Percentiles rank a stretch among this genome's conserved stretches.
phyloP scores from a whole-genome alignment of 306 rosid genomes.

The Luffa acutangula region DNA sequence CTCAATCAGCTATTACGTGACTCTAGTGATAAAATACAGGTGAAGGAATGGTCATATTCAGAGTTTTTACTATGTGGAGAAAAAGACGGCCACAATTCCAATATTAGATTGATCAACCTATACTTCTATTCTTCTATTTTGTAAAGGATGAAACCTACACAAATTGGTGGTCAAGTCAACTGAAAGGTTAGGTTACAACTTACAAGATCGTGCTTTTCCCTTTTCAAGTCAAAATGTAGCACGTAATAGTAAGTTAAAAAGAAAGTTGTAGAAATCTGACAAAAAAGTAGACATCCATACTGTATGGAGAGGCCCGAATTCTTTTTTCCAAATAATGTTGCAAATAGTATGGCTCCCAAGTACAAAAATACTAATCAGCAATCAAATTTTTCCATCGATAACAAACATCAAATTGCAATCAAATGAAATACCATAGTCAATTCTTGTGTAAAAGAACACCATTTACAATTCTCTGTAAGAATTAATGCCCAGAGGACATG shows the following conservation, averaged over 20 bases:
- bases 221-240: not conserved
- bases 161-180: not conserved
- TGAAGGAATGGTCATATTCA: not conserved
- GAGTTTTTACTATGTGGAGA: not conserved
- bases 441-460: not conserved
- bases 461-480: not conserved
- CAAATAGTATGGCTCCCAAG: not conserved
- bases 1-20: not conserved
- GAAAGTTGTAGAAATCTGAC: not conserved
- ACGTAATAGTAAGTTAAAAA: not conserved
- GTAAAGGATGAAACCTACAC: not conserved
- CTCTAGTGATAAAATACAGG: not conserved
- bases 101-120: not conserved
- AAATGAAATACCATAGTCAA: not conserved
- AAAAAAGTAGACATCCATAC: not conserved
- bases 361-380: not conserved
- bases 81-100: not conserved
- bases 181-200: not conserved
- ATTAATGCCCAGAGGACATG: not conserved
- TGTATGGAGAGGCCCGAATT: not conserved
- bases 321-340: not conserved
- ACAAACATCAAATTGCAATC: not conserved
- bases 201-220: not conserved
- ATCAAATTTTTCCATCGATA: not conserved
- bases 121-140: not conserved